phyloP scores from a whole-genome alignment of 306 rosid species.

The Begonia masoniana region DNA sequence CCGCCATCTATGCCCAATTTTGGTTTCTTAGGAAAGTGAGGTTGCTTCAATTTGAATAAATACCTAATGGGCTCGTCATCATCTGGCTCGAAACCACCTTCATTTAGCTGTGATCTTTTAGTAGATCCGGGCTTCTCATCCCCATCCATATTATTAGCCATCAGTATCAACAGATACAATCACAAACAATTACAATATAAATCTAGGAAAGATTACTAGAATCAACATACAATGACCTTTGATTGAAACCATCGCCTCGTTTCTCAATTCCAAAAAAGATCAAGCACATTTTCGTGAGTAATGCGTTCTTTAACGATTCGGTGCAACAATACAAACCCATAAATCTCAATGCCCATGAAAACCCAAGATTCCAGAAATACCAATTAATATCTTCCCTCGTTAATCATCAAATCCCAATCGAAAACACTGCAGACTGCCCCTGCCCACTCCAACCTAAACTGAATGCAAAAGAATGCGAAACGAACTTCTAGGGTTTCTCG shows the following conservation, averaged over 20 bases:
- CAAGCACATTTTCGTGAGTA: slow-evolving; percentile 23
- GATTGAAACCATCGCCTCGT: slow-evolving; percentile 23
- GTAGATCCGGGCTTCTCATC: slow-evolving; percentile 39
- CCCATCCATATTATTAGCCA: slow-evolving; percentile 54
- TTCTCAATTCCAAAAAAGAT: slow-evolving; percentile 20
- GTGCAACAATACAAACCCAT: slow-evolving; percentile 8
- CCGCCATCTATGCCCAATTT: slow-evolving; percentile 20
- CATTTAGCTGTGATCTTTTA: slow-evolving; percentile 46
- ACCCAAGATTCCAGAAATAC: slow-evolving; percentile 2
- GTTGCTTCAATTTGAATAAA: slow-evolving; percentile 51
- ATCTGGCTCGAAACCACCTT: slow-evolving; percentile 43
- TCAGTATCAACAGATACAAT: slow-evolving; percentile 12
- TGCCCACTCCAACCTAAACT: slow-evolving; percentile 8
- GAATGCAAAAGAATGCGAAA: slow-evolving; percentile 4
- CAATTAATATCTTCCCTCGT: not conserved
- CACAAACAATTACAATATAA: slow-evolving; percentile 1
- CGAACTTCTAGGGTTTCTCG: slow-evolving; percentile 27
- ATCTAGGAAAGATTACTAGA: slow-evolving; percentile 11
- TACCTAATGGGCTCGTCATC: slow-evolving; percentile 83
- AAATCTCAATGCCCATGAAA: slow-evolving; percentile 15
- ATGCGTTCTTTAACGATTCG: slow-evolving; percentile 13
- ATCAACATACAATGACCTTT: slow-evolving; percentile 18
- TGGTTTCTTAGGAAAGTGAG: slow-evolving; percentile 42
- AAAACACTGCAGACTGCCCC: slow-evolving; percentile 12
- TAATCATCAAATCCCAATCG: not conserved